These are phyloP conservation scores for Cryoendolithus antarcticus DNA, from an alignment of 2,329 filamentous ascomycete species.

Conservation along the genomic window DNA sequence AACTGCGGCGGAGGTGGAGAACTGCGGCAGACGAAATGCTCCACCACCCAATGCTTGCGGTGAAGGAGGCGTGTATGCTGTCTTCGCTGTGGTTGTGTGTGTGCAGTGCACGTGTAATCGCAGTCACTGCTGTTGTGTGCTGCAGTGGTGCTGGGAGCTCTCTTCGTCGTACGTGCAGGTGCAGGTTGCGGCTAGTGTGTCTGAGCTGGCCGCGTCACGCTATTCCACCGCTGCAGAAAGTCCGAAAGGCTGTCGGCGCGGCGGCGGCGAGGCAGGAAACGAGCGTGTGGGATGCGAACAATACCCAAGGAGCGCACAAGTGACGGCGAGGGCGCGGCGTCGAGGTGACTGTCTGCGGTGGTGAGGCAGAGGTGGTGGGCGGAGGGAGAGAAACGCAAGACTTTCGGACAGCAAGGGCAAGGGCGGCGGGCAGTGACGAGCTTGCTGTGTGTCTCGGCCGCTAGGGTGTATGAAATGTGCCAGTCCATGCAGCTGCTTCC, in stretches of 20 bases:
- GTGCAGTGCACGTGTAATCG: slow-evolving; percentile 1
- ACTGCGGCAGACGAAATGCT: background rate
- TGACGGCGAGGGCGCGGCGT: no score
- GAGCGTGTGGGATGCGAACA: slow-evolving; percentile 7
- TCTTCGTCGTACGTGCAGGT: background rate
- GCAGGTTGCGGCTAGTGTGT: background rate
- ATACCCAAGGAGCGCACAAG: slow-evolving; percentile 2
- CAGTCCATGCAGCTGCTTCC: no score
- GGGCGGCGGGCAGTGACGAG: no score
- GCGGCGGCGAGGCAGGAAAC: slow-evolving; percentile 3
- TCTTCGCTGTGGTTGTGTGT: background rate
- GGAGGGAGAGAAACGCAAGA: no score
- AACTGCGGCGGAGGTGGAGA: slow-evolving; percentile 1
- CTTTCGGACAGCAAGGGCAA: no score
- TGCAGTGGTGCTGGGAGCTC: slow-evolving; percentile 1
- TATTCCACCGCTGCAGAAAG: background rate
- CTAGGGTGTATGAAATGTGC: no score
- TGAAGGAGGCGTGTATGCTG: background rate
- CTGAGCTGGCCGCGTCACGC: slow-evolving; percentile 5
- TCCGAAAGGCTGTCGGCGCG: slow-evolving; percentile 2
- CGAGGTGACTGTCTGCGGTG: no score
- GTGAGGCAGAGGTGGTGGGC: no score
- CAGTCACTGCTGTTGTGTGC: background rate
- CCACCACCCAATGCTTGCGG: background rate
- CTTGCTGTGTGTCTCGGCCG: no score